Conservation (phyloP, 2,329 filamentous ascomycete species). For the Penicillium fuscoglaucum region DNA sequence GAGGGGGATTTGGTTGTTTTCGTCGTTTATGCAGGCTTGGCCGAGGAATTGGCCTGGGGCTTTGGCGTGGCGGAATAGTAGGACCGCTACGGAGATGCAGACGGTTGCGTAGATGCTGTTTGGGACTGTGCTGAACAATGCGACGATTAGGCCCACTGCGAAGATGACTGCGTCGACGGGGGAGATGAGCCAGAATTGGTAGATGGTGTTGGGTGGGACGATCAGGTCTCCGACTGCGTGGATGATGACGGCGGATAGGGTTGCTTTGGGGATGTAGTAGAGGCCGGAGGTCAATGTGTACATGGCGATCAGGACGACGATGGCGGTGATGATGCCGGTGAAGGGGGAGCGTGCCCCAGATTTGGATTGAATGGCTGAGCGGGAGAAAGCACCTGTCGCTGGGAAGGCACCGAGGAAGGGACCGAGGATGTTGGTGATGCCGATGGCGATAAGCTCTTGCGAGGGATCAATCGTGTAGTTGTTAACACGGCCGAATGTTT, state of each 20-base stretch:
- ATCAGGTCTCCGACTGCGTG: constrained; percentile 90
- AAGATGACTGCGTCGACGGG: constrained; percentile 87
- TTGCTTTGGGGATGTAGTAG: constrained; percentile 81
- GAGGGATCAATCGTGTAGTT: constrained; percentile 92
- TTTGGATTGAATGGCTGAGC: constrained; percentile 92
- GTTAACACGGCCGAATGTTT: constrained; percentile 89
- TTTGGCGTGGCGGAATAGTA: constrained; percentile 77
- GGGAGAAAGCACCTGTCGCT: constrained; percentile 87
- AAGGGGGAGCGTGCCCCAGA: constrained; percentile 87
- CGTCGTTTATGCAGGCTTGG: constrained; percentile 38
- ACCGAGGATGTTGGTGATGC: constrained; percentile 80
- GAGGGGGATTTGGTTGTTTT: constrained; percentile 51
- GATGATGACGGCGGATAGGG: constrained; percentile 82
- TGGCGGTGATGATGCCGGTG: constrained; percentile 79
- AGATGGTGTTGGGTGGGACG: constrained; percentile 80
- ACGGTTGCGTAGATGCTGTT: constrained; percentile 87
- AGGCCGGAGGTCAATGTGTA: constrained; percentile 83
- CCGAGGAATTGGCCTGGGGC: constrained; percentile 79
- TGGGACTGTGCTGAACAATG: constrained; percentile 80
- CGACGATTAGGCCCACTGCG: constrained; percentile 83
- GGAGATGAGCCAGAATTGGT: constrained; percentile 88
- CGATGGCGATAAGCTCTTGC: constrained; percentile 89
- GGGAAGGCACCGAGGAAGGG: constrained; percentile 88
- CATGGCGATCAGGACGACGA: constrained; percentile 80
- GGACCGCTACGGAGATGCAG: constrained; percentile 68